Evolutionary conservation across 1,139 yeast genomes (phyloP).

Genomic region (Groenewaldozyma sp.): DNA sequence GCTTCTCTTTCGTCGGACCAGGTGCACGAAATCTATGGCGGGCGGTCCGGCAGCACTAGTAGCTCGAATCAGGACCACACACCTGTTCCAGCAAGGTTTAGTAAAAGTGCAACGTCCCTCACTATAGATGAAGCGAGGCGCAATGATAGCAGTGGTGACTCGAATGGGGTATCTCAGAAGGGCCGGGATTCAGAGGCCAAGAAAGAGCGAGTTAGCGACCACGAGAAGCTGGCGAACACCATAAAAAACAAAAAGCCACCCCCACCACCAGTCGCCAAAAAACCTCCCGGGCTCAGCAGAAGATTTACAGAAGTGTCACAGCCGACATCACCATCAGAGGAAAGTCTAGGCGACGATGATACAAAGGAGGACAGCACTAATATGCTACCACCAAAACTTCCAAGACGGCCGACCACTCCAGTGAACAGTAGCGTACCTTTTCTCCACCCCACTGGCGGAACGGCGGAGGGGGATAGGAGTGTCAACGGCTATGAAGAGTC

Average conservation of each 20-base stretch:
- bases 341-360: background rate
- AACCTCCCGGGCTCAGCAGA: background rate
- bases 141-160: background rate
- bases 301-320: background rate
- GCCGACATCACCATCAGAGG: no score
- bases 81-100: no score
- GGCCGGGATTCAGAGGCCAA: background rate
- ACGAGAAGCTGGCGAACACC: no score
- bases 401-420: constrained; percentile 1
- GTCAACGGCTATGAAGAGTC: no score
- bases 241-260: background rate
- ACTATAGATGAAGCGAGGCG: background rate
- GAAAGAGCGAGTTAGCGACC: no score
- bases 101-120: no score
- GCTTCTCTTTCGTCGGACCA: constrained; percentile 1
- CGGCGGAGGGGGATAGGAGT: no score
- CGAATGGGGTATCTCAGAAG: background rate
- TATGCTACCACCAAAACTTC: background rate
- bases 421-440: background rate
- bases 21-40: background rate
- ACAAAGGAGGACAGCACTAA: background rate
- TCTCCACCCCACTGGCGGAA: background rate
- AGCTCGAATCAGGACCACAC: no score
- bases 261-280: constrained; percentile 2
- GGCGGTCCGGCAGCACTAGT: no score